A percentile compares a stretch with the other conserved stretches of the same genome.
Conservation (phyloP, 768 basidiomycete genomes). For the Russula emetica region DNA sequence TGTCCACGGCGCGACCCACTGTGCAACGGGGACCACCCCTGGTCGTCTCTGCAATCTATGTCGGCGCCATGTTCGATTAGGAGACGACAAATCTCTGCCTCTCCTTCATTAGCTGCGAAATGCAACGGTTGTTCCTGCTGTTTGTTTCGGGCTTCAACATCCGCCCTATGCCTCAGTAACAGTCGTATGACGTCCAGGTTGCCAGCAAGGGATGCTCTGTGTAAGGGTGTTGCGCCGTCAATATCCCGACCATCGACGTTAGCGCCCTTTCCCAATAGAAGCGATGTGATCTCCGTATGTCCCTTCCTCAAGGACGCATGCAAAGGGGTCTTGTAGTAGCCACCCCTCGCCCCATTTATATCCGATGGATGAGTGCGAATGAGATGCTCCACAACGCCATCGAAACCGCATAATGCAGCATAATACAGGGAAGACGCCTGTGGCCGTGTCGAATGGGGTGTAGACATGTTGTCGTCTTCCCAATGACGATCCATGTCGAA, state of each 20-base stretch:
- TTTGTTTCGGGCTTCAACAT: neutral
- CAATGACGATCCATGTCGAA: slow-evolving; percentile 4
- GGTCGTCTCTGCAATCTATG: neutral
- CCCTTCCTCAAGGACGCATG: neutral
- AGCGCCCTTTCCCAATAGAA: neutral
- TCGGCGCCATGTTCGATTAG: neutral
- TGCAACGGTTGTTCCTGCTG: neutral
- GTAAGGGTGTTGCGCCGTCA: neutral
- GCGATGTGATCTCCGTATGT: neutral
- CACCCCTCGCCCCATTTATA: neutral
- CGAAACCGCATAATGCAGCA: slow-evolving; percentile 1
- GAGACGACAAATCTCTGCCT: neutral
- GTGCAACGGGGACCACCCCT: slow-evolving; percentile 1
- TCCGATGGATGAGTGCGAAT: neutral
- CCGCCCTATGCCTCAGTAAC: slow-evolving; percentile 1
- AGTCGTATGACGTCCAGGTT: neutral
- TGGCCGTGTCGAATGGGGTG: neutral
- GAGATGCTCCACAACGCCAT: neutral
- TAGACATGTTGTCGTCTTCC: neutral
- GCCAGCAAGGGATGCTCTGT: neutral
- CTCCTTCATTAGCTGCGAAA: neutral
- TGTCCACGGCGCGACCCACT: neutral
- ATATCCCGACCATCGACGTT: neutral
- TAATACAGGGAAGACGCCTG: slow-evolving; percentile 4
- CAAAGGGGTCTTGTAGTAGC: neutral